Evolutionary conservation across 768 basidiomycete genomes (phyloP).

Genomic region (Kwoniella dejecticola): DNA sequence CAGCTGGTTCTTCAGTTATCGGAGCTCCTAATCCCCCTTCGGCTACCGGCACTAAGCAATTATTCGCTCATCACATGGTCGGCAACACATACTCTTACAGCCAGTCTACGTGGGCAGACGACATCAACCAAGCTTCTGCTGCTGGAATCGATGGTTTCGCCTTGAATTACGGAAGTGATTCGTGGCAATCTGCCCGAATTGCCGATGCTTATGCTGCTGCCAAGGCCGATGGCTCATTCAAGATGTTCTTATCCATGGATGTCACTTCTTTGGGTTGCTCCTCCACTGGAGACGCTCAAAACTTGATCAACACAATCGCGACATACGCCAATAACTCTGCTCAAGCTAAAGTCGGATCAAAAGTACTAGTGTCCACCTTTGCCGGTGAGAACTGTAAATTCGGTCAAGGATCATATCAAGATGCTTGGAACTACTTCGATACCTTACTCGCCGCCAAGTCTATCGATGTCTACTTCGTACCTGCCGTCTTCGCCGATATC

Average conservation of each 20-base stretch:
- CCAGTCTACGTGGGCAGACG: conserved; percentile 47
- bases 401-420: conserved; percentile 43
- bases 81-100: conserved; percentile 55
- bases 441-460: conserved; percentile 18
- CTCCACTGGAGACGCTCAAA: conserved; percentile 31
- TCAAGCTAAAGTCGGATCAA: conserved; percentile 53
- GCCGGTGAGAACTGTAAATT: conserved; percentile 56
- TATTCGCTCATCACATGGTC: conserved; percentile 54
- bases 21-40: conserved; percentile 32
- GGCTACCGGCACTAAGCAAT: conserved; percentile 30
- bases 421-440: conserved; percentile 49
- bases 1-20: conserved; percentile 6
- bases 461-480: conserved; percentile 27
- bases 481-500: conserved; percentile 36
- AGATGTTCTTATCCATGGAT: conserved; percentile 53
- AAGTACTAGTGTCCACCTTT: conserved; percentile 55
- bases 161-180: conserved; percentile 54
- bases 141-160: conserved; percentile 58
- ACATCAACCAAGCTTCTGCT: conserved; percentile 50
- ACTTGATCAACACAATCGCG: conserved; percentile 39
- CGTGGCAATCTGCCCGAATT: conserved; percentile 51
- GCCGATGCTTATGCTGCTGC: conserved; percentile 54
- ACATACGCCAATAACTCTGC: conserved; percentile 39
- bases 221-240: conserved; percentile 32
- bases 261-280: conserved; percentile 48